Base-by-base conservation (phyloP, 1,284 basidiomycete genomes). In the Ceratobasidium sp. region DNA sequence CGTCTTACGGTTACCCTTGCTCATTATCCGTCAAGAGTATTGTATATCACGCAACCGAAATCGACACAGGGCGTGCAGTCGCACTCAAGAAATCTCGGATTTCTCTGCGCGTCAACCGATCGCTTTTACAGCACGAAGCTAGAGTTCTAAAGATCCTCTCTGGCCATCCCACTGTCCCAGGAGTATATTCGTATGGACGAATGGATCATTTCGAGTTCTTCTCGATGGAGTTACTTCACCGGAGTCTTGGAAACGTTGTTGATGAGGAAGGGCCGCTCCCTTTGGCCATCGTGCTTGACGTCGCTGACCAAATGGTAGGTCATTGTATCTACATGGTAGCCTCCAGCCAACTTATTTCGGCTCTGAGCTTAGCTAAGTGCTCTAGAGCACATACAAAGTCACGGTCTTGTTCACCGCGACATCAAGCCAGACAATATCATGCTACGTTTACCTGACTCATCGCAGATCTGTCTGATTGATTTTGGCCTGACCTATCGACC, bases 201-300 rank as follows among this genome's bases (percentile, higher is more conserved):
- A 25, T 74, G 14, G 18, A 14, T n/a, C 75, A 76, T 48, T 76
- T 76, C 58, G 75, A 76, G 33, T 73, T 75, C 46, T 9, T 74
- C 18, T 51, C 70, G 1, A 75, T 76, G 72, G 63, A 76, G 56
- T 51, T 60, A 60, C 23, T 54, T 25, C 23, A 54, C 16, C 53
- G 21, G 8, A 54, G 8, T 11, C 53, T 54, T 16, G 23, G 53
- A 3, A 9, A 54, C 28, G 25, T 54, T 3, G 23, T 54, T 7
- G 30, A 54, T 8, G 23, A 54, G 1, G 30, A 3, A 5, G 53
- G 53, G 5, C 23, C 53, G 28, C 28, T 54, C 16, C 28, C 53
- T 14, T 14, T 54, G 28, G n/a, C 21, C 1, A 16, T 6, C 30
- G 53, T 54, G 23, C 8, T 54, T 8, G 6, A 33, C 6, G 30